These are phyloP conservation scores for Vachellia pachyceras DNA, from an alignment of 306 rosid genomes.

Conservation along the genomic window DNA sequence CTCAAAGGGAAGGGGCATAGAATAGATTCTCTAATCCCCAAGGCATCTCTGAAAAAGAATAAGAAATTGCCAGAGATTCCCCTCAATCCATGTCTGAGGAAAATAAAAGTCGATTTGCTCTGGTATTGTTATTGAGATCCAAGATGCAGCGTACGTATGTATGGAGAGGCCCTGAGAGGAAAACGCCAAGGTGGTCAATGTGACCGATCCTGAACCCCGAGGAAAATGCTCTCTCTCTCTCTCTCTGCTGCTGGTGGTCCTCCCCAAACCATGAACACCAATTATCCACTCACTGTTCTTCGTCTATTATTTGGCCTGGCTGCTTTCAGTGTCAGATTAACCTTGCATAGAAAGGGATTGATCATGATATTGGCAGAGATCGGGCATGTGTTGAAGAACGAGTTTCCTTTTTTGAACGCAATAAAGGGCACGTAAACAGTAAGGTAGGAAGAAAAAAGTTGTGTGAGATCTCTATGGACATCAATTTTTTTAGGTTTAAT, in stretches of 20 bases:
- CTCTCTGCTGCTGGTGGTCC: not conserved
- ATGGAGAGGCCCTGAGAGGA: not conserved
- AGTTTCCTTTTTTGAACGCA: not conserved
- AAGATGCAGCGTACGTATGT: not conserved
- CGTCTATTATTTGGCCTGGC: not conserved
- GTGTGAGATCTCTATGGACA: too few relatives aligned
- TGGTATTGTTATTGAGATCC: not conserved
- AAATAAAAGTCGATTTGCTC: not conserved
- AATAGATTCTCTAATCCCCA: too few relatives aligned
- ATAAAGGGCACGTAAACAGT: too few relatives aligned
- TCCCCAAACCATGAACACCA: not conserved
- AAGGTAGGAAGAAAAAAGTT: too few relatives aligned
- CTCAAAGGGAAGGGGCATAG: too few relatives aligned
- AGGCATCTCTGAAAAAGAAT: too few relatives aligned
- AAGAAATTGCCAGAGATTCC: constrained; percentile 42
- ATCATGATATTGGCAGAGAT: not conserved
- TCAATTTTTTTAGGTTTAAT: too few relatives aligned
- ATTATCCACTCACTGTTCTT: too few relatives aligned
- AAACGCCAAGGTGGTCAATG: not conserved
- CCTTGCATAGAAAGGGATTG: not conserved
- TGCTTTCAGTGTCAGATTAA: not conserved
- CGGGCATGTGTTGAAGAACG: not conserved
- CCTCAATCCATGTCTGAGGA: not conserved
- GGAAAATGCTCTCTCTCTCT: too few relatives aligned
- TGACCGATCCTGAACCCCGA: constrained; percentile 2